Conservation (phyloP, 2,329 filamentous ascomycete genomes). For the Fusarium redolens region DNA sequence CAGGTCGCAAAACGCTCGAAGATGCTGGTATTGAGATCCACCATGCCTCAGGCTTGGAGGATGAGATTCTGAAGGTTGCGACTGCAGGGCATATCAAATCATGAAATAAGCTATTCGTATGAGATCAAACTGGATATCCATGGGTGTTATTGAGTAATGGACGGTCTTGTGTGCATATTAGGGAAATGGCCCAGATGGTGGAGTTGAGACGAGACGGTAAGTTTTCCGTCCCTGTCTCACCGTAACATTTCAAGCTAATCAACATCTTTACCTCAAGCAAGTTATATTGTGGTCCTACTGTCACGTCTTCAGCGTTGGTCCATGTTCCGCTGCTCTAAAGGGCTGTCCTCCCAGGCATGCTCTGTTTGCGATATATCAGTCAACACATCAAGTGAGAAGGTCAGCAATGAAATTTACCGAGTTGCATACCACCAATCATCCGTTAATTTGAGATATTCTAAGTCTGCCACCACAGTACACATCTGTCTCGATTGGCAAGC, state of each 20-base stretch:
- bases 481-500: neutral
- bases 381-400: neutral
- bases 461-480: too few species aligned
- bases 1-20: conserved; percentile 76
- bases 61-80: conserved; percentile 83
- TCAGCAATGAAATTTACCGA: neutral
- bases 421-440: neutral
- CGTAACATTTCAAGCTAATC: neutral
- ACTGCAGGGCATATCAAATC: conserved; percentile 76
- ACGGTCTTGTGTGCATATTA: neutral
- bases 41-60: conserved; percentile 79
- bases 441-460: neutral
- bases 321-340: neutral
- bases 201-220: neutral
- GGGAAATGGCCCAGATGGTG: neutral
- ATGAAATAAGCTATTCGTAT: neutral
- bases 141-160: too few species aligned
- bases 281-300: too few species aligned
- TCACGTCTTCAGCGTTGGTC: neutral
- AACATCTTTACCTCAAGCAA: neutral
- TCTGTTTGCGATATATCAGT: neutral
- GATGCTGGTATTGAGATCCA: conserved; percentile 79
- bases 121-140: neutral
- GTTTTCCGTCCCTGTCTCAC: neutral
- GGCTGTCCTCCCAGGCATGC: neutral